phyloP scores from a whole-genome alignment of 108 stramenopile genomes.

The Nannochloropsis salina region DNA sequence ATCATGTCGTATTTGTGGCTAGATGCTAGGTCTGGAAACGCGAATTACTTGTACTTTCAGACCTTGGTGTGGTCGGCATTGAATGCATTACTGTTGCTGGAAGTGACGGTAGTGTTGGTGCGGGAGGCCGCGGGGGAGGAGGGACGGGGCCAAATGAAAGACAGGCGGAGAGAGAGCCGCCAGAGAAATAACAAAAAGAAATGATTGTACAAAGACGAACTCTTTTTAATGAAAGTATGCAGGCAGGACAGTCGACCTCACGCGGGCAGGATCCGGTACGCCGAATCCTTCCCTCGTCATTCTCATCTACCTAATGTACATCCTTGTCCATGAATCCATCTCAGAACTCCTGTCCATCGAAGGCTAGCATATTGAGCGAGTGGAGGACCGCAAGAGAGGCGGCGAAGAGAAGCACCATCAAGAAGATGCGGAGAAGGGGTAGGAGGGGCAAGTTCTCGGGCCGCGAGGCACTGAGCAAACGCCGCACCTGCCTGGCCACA shows the following conservation, averaged over 20 bases:
- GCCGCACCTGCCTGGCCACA: not conserved
- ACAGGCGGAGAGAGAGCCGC: not conserved
- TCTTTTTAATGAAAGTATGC: too few species aligned
- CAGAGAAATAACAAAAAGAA: not conserved
- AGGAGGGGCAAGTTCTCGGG: not conserved
- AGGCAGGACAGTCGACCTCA: too few species aligned
- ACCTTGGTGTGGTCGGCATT: not conserved
- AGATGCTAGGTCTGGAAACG: not conserved
- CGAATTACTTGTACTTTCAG: not conserved
- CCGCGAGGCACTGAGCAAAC: not conserved
- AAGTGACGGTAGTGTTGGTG: not conserved
- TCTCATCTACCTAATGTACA: not conserved
- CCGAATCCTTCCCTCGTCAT: not conserved
- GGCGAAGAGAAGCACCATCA: not conserved
- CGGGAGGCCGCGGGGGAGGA: not conserved
- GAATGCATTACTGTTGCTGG: not conserved
- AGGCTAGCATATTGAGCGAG: not conserved
- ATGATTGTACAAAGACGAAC: not conserved
- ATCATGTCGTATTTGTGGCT: not conserved
- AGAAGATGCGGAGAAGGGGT: not conserved
- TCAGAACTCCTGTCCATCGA: conserved; percentile 14
- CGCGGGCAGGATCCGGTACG: too few species aligned
- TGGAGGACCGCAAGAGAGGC: not conserved
- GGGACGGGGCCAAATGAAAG: not conserved
- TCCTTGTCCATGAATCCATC: not conserved